Percentiles rank a stretch among this genome's conserved stretches.
Evolutionary conservation across 176 grass and related monocot genomes (phyloP).

Genomic region (Cenchrus fungigraminus): DNA sequence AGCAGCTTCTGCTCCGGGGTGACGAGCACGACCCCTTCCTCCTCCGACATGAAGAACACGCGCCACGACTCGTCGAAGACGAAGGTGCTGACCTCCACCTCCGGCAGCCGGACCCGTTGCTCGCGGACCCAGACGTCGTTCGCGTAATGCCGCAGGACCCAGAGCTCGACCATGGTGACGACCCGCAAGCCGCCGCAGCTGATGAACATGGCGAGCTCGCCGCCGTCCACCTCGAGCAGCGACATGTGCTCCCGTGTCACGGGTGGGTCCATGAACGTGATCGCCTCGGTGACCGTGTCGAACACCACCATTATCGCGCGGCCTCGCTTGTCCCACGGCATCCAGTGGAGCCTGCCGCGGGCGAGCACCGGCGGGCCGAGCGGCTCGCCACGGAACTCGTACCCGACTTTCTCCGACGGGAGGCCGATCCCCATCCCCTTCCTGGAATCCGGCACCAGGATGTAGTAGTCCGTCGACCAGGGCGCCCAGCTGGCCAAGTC

Average conservation of each 20-base stretch:
- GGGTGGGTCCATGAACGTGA: background rate
- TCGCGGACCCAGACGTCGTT: background rate
- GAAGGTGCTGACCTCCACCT: background rate
- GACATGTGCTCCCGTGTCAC: background rate
- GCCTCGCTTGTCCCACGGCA: background rate
- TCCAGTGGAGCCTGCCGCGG: slow-evolving; percentile 20
- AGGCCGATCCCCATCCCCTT: background rate
- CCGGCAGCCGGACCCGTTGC: background rate
- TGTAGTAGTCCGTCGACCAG: background rate
- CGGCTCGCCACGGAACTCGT: background rate
- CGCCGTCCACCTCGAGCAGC: background rate
- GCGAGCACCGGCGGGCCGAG: background rate
- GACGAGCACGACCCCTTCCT: slow-evolving; percentile 1
- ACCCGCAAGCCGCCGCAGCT: background rate
- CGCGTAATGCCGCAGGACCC: slow-evolving; percentile 5
- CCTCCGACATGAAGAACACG: background rate
- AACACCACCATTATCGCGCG: background rate
- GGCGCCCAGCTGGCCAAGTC: background rate
- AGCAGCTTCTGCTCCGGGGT: background rate
- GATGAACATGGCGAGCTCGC: background rate
- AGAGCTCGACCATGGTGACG: background rate
- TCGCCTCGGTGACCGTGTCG: slow-evolving; percentile 6
- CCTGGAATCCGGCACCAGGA: background rate
- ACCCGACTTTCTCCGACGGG: background rate
- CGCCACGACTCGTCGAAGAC: background rate